phyloP scores from a whole-genome alignment of 306 rosid genomes.

The Quillaja saponaria region DNA sequence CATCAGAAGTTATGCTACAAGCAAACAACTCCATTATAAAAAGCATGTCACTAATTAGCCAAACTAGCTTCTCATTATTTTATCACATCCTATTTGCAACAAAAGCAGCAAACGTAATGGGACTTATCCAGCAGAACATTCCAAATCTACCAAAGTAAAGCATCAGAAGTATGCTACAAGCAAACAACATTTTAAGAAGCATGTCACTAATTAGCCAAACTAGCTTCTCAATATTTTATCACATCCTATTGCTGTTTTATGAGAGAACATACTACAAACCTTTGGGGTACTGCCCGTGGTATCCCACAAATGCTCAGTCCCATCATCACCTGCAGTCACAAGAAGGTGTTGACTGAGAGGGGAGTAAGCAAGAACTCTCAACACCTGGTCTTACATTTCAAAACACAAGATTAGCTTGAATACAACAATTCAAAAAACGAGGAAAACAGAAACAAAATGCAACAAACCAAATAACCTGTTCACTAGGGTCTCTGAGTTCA shows the following conservation, averaged over 20 bases:
- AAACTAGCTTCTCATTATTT: background rate
- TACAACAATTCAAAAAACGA: slow-evolving; percentile 35
- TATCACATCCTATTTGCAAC: slow-evolving; percentile 9
- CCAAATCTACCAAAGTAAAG: slow-evolving; percentile 6
- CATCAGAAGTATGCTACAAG: background rate
- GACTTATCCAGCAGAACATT: background rate
- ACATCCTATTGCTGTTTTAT: background rate
- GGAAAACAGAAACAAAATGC: slow-evolving; percentile 22
- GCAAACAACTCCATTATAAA: background rate
- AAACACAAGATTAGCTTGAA: slow-evolving; percentile 53
- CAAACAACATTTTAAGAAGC: background rate
- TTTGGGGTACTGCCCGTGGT: slow-evolving; percentile 92
- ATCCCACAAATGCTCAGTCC: slow-evolving; percentile 96
- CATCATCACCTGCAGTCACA: slow-evolving; percentile 97
- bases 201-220: background rate
- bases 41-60: background rate
- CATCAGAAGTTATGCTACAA: background rate
- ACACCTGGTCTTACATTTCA: slow-evolving; percentile 88
- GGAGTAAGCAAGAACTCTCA: slow-evolving; percentile 97
- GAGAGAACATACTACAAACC: slow-evolving; percentile 46
- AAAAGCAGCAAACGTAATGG: background rate
- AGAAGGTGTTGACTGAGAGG: slow-evolving; percentile 90
- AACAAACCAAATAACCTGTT: slow-evolving; percentile 67
- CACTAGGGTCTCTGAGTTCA: slow-evolving; percentile 92
- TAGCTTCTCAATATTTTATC: slow-evolving; percentile 6